Evolutionary conservation across 2,329 filamentous ascomycete genomes (phyloP).

Genomic region (Sclerotinia spermophila): DNA sequence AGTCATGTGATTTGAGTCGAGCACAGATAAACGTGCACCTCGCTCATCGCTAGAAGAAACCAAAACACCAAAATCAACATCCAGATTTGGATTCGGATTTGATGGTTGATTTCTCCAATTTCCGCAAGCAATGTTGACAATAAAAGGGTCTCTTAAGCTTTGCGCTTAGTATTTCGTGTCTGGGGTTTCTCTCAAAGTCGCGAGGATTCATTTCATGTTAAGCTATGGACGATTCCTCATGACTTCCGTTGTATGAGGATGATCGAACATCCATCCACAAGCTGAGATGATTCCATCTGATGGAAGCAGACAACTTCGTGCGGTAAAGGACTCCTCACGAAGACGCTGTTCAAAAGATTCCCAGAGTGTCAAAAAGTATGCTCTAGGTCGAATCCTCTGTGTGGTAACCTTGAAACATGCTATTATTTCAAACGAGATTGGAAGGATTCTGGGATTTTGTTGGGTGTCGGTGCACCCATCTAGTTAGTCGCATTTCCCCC

Average conservation of each 20-base stretch:
- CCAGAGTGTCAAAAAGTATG: background rate
- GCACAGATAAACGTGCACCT: background rate
- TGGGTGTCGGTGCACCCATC: background rate
- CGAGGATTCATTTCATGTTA: background rate
- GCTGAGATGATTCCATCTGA: background rate
- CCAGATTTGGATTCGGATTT: background rate
- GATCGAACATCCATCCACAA: background rate
- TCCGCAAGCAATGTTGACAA: background rate
- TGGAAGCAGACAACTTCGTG: background rate
- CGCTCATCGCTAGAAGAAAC: background rate
- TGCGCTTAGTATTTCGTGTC: background rate
- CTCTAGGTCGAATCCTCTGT: background rate
- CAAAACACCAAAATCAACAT: background rate
- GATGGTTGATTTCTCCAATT: background rate
- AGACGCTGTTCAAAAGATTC: background rate
- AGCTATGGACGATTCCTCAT: background rate
- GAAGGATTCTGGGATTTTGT: background rate
- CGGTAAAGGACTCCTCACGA: background rate
- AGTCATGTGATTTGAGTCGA: background rate
- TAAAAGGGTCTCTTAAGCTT: background rate
- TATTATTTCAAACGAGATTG: background rate
- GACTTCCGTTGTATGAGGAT: background rate
- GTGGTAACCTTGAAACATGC: background rate
- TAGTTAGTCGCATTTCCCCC: background rate
- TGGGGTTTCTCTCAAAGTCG: background rate